Conservation (phyloP, 164 flowering plant species). For the Euptelea pleiosperma region DNA sequence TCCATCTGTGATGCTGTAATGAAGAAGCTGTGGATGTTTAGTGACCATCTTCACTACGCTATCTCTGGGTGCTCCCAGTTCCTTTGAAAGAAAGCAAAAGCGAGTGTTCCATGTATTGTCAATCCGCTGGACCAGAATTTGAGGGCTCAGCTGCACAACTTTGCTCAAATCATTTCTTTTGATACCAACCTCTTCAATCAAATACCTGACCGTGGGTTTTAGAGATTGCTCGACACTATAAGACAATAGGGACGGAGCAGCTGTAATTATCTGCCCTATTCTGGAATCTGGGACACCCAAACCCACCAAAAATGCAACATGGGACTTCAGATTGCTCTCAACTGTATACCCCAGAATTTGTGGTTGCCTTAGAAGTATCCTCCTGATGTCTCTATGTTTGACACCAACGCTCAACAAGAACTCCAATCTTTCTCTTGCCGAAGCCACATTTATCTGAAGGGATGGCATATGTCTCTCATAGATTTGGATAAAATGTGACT, state of each 20-base stretch:
- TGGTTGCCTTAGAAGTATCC: conserved; percentile 86
- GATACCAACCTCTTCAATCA: conserved; percentile 91
- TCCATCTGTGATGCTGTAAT: conserved; percentile 92
- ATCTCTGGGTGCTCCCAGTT: conserved; percentile 84
- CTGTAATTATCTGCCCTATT: conserved; percentile 74
- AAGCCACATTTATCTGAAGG: conserved; percentile 69
- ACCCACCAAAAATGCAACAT: conserved; percentile 64
- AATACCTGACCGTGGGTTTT: conserved; percentile 82
- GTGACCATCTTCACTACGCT: conserved; percentile 83
- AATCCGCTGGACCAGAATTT: conserved; percentile 81
- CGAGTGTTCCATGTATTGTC: conserved; percentile 83
- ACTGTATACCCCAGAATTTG: conserved; percentile 83
- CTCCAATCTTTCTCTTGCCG: conserved; percentile 80
- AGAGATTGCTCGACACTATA: conserved; percentile 89
- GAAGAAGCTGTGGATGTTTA: conserved; percentile 95
- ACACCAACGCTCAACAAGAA: conserved; percentile 82
- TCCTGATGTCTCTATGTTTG: conserved; percentile 71
- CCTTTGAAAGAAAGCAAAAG: conserved; percentile 65
- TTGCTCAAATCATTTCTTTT: conserved; percentile 61
- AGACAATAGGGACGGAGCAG: conserved; percentile 87
- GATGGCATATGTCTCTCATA: conserved; percentile 87
- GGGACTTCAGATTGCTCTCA: conserved; percentile 77
- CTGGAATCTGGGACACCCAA: conserved; percentile 75
- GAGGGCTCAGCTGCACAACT: conserved; percentile 95
- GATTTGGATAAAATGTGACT: conserved; percentile 80